phyloP scores from a whole-genome alignment of 2,329 filamentous ascomycete species.

The Penicillium sp. region DNA sequence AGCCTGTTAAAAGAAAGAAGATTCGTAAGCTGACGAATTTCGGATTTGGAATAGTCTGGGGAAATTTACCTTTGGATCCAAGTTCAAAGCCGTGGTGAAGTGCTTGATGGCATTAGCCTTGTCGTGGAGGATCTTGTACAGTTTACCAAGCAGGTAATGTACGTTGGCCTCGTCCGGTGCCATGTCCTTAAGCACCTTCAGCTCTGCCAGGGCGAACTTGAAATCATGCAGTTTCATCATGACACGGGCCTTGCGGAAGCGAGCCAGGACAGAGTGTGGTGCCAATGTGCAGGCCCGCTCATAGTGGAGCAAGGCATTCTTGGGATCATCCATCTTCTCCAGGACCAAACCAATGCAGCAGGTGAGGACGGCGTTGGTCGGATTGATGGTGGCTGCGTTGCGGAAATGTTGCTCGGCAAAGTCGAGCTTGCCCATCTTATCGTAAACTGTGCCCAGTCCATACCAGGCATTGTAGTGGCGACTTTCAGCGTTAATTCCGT shows the following conservation, averaged over 20 bases:
- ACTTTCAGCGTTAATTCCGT: slow-evolving; percentile 81
- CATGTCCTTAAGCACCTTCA: slow-evolving; percentile 86
- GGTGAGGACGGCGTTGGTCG: slow-evolving; percentile 88
- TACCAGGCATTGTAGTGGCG: slow-evolving; percentile 99
- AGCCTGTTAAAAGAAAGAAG: slow-evolving; percentile 62
- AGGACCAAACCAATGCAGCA: slow-evolving; percentile 90
- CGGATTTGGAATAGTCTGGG: too few species aligned
- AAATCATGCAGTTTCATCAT: slow-evolving; percentile 76
- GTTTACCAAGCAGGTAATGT: slow-evolving; percentile 82
- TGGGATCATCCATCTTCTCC: slow-evolving; percentile 84
- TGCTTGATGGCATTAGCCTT: slow-evolving; percentile 82
- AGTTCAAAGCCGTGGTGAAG: slow-evolving; percentile 91
- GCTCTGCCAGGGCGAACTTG: slow-evolving; percentile 76
- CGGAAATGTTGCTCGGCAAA: slow-evolving; percentile 92
- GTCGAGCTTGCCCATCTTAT: slow-evolving; percentile 88
- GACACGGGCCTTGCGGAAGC: slow-evolving; percentile 91
- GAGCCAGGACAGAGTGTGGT: slow-evolving; percentile 78
- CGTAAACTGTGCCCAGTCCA: slow-evolving; percentile 79
- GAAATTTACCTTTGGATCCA: slow-evolving; percentile 86
- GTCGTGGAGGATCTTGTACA: slow-evolving; percentile 65
- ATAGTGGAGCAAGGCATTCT: slow-evolving; percentile 80
- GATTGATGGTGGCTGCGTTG: slow-evolving; percentile 86
- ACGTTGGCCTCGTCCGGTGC: slow-evolving; percentile 95
- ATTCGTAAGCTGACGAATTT: not conserved
- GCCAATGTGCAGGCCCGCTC: slow-evolving; percentile 81